Base-by-base conservation (phyloP, 805 yeast species). In the Tetrapisispora fleetii region DNA sequence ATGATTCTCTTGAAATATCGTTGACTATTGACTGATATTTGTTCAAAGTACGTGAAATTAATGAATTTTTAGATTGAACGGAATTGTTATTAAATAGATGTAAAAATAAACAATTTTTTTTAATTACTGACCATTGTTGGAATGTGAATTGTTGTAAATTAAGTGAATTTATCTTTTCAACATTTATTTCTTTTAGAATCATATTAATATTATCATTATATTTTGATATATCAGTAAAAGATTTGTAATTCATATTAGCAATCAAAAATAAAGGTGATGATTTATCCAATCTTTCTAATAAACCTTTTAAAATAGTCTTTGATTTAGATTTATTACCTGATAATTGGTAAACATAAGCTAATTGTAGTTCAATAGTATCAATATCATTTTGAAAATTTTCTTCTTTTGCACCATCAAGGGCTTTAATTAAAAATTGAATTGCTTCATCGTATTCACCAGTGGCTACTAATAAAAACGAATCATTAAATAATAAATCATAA, bases 401-500 rank as follows among this genome's bases (percentile, higher is more conserved):
- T 11, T 55, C 57, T 21, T 67, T 70, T 24, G 76, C 75, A 45
- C 69, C 53, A 1, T 58, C 49, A 27, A 71, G 62, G 1, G 89
- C 83, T 37, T 59, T 53, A 17, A 71, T 63, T 48, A 83, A 65
- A 22, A 74, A 54, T 9, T 63, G 59, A 27, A 79, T 58, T 2
- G 85, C 68, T 24, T 60, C 54, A 0, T 57, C 48, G 40, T 66
- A 67, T 44, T 78, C 64, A 3, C 71, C 72, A 35, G 67, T 68
- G 10, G 77, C 71, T 35, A 80, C 57, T 39, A 71, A 68, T 24
- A 83, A 72, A 58, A 82, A 67, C 0, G 90, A 76, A 36, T 80
- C 77, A 64, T 85, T 85, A 65, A 83, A 82, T 18, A 77, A 57
- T 40, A 76, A 67, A 62, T 85, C 95, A 59, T 83, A 81, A 2